Base-by-base conservation (phyloP, 1,139 yeast species). In the Diutina scorzettiae region DNA sequence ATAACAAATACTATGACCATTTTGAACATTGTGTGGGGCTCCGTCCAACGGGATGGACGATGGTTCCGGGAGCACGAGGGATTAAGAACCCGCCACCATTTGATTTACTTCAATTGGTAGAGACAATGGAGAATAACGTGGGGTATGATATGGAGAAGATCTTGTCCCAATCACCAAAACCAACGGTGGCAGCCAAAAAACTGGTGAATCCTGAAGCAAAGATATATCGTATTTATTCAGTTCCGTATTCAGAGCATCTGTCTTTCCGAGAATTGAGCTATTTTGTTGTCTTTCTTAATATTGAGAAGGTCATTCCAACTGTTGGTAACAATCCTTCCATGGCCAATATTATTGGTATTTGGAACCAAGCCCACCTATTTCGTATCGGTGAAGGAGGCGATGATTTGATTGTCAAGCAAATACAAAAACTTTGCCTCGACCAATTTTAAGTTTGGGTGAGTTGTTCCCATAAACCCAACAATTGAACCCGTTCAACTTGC, bases 201-300 rank as follows among this genome's bases (percentile, higher is more conserved):
- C 54, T 53, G 27, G 55, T 51, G 20, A 55, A 53, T 30, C 55
- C 54, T 3, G 66, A 63, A 40, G 50, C 49, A 30, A 53, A 58
- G 5, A 49, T 62, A 21, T 59, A 56, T 46, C 71, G 79, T 43
- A 62, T 78, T 1, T 78, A 78, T 52, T 62, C 76, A 29, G 71
- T 89, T 0, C 97, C 97, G 0, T 91, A 91, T 54, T 81, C 94
- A 52, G 98, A 91, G 55, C 98, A 91, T 60, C 86, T 96, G 12
- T 84, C 95, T 42, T 89, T 78, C 53, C 64, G 83, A 40, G 97
- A 91, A 53, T 65, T 91, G 41, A 68, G 79, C 7, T 69, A 71
- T 47, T 84, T 89, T 53, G 73, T 79, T 29, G 62, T 71, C 2
- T 62, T 69, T 30, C 54, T 84, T 42, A 59, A 69, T 8, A 69